phyloP scores from a whole-genome alignment of 768 basidiomycete genomes.

The Candolleomyces efflorescens region DNA sequence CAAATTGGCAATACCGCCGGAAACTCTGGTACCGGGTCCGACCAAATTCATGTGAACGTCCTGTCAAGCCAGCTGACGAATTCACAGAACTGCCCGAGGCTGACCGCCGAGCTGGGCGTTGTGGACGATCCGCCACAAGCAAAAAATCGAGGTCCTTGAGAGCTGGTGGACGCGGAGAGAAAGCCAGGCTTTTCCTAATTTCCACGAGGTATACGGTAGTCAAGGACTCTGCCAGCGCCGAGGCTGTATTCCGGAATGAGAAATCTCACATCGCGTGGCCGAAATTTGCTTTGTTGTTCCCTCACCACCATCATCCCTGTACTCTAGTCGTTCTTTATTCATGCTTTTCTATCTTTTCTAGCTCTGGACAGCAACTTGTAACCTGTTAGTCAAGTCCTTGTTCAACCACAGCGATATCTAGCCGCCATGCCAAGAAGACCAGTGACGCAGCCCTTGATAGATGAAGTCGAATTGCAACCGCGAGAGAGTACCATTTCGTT shows the following conservation, averaged over 20 bases:
- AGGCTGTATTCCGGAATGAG: neutral
- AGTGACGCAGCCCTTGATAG: neutral
- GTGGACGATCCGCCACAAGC: no score
- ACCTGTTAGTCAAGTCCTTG: neutral
- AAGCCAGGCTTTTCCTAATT: no score
- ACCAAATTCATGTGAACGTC: no score
- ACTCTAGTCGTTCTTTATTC: neutral
- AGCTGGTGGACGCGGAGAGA: no score
- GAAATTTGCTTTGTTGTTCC: neutral
- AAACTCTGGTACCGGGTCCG: no score
- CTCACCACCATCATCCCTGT: neutral
- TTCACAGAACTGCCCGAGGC: no score
- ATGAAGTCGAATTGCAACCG: slow-evolving; percentile 6
- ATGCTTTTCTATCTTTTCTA: neutral
- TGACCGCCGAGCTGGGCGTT: no score
- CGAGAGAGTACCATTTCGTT: neutral
- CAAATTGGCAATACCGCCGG: no score
- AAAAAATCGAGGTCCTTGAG: no score
- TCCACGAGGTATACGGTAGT: no score
- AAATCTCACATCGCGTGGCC: neutral
- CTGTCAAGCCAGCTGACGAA: no score
- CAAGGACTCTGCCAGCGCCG: no score
- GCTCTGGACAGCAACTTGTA: neutral
- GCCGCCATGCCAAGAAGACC: neutral
- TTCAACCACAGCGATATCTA: neutral